Percentiles rank a stretch among this genome's conserved stretches.
Conservation (phyloP, 106 monocot species). For the Dendrobium chrysotoxum region DNA sequence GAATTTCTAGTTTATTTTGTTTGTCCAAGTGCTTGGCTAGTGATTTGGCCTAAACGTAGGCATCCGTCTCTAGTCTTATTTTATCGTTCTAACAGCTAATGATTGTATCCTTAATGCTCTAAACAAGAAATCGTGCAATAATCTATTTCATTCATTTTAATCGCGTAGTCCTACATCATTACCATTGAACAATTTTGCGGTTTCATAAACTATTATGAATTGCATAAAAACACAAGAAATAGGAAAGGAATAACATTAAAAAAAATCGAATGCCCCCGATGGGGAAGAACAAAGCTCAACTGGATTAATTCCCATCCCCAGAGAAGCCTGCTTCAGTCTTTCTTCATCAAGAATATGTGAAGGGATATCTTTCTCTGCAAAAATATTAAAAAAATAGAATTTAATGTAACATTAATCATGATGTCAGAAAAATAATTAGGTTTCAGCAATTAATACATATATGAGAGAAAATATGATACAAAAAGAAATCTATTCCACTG, state of each 20-base stretch:
- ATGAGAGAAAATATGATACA: neutral
- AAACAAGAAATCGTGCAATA: no score
- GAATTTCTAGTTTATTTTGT: no score
- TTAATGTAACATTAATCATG: neutral
- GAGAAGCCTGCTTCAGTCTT: slow-evolving; percentile 41
- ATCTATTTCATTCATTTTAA: no score
- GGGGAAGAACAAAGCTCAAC: slow-evolving; percentile 28
- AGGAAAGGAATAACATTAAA: neutral
- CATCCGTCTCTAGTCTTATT: no score
- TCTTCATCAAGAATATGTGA: slow-evolving; percentile 66
- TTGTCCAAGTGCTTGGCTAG: no score
- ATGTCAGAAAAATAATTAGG: neutral
- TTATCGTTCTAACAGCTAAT: no score
- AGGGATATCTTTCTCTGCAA: slow-evolving; percentile 94
- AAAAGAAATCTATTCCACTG: neutral
- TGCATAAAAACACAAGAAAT: neutral
- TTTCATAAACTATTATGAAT: neutral
- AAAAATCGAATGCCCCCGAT: neutral
- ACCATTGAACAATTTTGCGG: no score
- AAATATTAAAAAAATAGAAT: neutral
- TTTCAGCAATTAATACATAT: neutral
- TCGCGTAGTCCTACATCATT: no score
- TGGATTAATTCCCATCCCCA: slow-evolving; percentile 37
- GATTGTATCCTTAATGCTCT: no score
- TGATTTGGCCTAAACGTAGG: no score